phyloP scores from a whole-genome alignment of 495 filamentous ascomycete genomes.

The Daldinia bambusicola region DNA sequence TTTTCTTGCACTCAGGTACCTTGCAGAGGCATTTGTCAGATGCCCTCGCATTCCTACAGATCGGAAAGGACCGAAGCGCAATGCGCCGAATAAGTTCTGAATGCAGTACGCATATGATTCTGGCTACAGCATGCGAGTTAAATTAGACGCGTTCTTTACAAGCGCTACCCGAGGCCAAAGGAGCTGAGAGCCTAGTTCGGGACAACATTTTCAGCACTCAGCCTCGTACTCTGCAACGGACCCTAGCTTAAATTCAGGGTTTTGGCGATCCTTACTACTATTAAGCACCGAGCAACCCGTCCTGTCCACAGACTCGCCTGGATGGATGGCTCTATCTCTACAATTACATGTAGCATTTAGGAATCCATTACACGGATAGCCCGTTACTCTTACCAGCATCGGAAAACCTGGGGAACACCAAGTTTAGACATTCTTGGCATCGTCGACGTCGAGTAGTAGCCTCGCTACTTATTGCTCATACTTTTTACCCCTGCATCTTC shows the following conservation, averaged over 20 bases:
- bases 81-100: slow-evolving; percentile 21
- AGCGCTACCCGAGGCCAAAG: slow-evolving; percentile 37
- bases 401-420: slow-evolving; percentile 18
- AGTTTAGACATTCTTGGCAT: slow-evolving; percentile 9
- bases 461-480: slow-evolving; percentile 17
- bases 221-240: slow-evolving; percentile 42
- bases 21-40: slow-evolving; percentile 26
- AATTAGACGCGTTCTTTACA: slow-evolving; percentile 23
- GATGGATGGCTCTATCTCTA: slow-evolving; percentile 32
- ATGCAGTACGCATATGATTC: slow-evolving; percentile 18
- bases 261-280: slow-evolving; percentile 43
- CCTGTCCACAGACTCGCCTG: slow-evolving; percentile 24
- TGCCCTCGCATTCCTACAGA: slow-evolving; percentile 12
- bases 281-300: slow-evolving; percentile 40
- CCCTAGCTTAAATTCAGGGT: slow-evolving; percentile 38
- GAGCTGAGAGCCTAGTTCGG: slow-evolving; percentile 41
- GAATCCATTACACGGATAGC: slow-evolving; percentile 25
- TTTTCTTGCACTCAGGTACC: neutral
- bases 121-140: slow-evolving; percentile 1
- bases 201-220: slow-evolving; percentile 42
- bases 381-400: slow-evolving; percentile 10
- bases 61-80: slow-evolving; percentile 43
- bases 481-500: slow-evolving; percentile 9
- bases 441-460: slow-evolving; percentile 10
- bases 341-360: slow-evolving; percentile 24